phyloP scores from a whole-genome alignment of 2,329 filamentous ascomycete genomes.

The Cercospora zeina region DNA sequence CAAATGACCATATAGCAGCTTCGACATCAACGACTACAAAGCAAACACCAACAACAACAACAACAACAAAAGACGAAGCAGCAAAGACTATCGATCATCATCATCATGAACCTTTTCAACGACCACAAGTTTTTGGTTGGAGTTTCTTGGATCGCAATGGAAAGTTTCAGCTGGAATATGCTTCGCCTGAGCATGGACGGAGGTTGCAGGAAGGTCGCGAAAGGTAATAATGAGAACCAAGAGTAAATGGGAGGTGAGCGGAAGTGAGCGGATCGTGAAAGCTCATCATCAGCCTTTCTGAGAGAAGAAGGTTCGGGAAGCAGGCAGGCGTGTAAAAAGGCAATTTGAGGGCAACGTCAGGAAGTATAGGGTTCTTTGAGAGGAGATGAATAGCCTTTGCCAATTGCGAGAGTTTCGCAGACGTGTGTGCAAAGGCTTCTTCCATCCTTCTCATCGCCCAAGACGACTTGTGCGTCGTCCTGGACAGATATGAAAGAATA shows the following conservation, averaged over 20 bases:
- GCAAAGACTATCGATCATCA: neutral
- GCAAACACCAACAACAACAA: too few relatives aligned
- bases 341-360: neutral
- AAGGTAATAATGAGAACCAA: neutral
- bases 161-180: neutral
- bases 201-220: neutral
- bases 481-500: conserved; percentile 13
- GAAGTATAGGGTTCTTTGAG: too few relatives aligned
- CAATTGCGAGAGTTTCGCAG: neutral
- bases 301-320: neutral
- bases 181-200: neutral
- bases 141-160: neutral
- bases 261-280: neutral
- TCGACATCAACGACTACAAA: too few relatives aligned
- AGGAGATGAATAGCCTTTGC: too few relatives aligned
- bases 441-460: conserved; percentile 16
- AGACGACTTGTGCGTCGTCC: neutral
- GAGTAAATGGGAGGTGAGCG: neutral
- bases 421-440: neutral
- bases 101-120: neutral
- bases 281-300: too few relatives aligned
- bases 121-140: neutral
- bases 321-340: neutral
- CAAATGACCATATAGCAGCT: too few relatives aligned
- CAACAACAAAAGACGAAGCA: too few relatives aligned